phyloP scores from a whole-genome alignment of 148 eudicot genomes.

The Hydrangea macrophylla region DNA sequence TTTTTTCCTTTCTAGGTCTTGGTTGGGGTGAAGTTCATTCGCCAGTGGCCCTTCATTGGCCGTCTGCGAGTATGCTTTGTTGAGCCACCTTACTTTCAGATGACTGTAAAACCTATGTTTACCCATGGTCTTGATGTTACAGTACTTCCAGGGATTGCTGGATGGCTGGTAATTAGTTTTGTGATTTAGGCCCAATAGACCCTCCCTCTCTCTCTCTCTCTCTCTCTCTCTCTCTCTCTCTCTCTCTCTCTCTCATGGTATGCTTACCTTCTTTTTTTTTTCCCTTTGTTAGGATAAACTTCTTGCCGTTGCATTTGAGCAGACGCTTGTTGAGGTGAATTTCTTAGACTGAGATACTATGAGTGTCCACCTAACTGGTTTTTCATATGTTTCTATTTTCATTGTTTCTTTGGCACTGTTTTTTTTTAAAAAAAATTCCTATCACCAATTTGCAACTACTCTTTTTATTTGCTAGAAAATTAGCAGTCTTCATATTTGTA shows the following conservation, averaged over 20 bases:
- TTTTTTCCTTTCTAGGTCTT: conserved; percentile 57
- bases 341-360: conserved; percentile 7
- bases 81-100: conserved; percentile 94
- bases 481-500: background rate
- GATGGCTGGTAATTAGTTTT: conserved; percentile 66
- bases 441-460: background rate
- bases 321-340: conserved; percentile 93
- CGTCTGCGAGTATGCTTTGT: conserved; percentile 90
- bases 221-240: conserved; percentile 1
- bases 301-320: conserved; percentile 78
- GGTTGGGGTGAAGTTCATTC: conserved; percentile 87
- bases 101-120: conserved; percentile 84
- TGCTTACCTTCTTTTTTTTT: conserved; percentile 8
- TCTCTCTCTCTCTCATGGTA: background rate
- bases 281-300: conserved; percentile 67
- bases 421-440: background rate
- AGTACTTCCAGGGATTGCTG: conserved; percentile 91
- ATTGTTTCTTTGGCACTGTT: conserved; percentile 1
- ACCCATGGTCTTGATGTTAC: conserved; percentile 89
- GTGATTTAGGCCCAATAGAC: background rate
- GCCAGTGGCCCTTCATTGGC: conserved; percentile 82
- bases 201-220: background rate
- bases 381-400: background rate
- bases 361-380: background rate
- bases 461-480: background rate